These are phyloP conservation scores for Colletotrichum sansevieriae DNA, from an alignment of 2,329 filamentous ascomycete species.

Conservation along the genomic window DNA sequence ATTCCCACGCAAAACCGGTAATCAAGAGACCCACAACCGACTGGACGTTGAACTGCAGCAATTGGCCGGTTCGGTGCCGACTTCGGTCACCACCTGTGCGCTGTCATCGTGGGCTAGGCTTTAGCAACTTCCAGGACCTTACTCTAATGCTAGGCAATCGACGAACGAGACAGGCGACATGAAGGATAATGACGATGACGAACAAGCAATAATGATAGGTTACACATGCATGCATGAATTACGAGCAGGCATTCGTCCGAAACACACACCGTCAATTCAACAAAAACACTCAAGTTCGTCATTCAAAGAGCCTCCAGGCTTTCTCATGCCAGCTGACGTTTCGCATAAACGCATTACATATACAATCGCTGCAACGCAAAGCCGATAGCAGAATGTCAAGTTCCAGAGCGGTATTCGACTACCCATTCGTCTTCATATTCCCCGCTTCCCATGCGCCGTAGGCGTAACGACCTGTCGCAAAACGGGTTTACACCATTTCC, in stretches of 20 bases:
- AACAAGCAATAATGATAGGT: no score
- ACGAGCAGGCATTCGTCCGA: no score
- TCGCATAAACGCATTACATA: slow-evolving; percentile 16
- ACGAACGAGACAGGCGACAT: no score
- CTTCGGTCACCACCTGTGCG: background rate
- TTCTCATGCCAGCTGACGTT: background rate
- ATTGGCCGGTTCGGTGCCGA: slow-evolving; percentile 39
- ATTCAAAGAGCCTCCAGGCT: background rate
- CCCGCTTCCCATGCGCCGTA: slow-evolving; percentile 1
- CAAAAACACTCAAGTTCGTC: background rate
- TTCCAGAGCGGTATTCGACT: background rate
- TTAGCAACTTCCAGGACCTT: background rate
- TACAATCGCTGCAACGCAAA: slow-evolving; percentile 16
- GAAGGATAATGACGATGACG: no score
- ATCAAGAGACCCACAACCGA: slow-evolving; percentile 4
- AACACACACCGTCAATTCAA: background rate
- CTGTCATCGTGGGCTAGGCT: background rate
- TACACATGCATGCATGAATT: no score
- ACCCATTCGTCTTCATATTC: slow-evolving; percentile 20
- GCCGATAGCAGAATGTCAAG: background rate
- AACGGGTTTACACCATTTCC: slow-evolving; percentile 34
- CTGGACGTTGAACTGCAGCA: slow-evolving; percentile 3
- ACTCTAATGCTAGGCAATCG: background rate
- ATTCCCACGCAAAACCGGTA: background rate
- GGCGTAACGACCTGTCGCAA: background rate